Evolutionary conservation across 2,329 filamentous ascomycete species (phyloP).

Genomic region (Penicillium brasilianum): DNA sequence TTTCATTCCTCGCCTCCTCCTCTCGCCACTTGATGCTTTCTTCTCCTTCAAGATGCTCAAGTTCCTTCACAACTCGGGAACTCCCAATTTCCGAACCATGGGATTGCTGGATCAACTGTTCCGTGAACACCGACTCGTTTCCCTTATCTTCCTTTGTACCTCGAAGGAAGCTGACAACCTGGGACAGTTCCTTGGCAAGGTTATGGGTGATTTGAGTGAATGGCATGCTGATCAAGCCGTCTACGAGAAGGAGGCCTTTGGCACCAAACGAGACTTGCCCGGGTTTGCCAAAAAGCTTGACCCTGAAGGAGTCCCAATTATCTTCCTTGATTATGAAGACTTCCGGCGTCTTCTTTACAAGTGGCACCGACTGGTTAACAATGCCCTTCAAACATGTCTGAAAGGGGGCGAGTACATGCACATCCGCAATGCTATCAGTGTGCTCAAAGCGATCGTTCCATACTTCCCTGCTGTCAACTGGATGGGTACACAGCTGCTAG

Average conservation of each 20-base stretch:
- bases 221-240: slow-evolving; percentile 81
- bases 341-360: slow-evolving; percentile 85
- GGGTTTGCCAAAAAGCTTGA: slow-evolving; percentile 81
- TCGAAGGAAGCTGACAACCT: slow-evolving; percentile 90
- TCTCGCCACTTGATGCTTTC: slow-evolving; percentile 86
- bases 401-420: slow-evolving; percentile 92
- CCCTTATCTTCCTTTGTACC: slow-evolving; percentile 86
- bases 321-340: slow-evolving; percentile 79
- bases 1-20: slow-evolving; percentile 81
- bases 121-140: slow-evolving; percentile 76
- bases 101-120: slow-evolving; percentile 85
- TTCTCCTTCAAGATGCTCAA: slow-evolving; percentile 87
- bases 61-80: slow-evolving; percentile 81
- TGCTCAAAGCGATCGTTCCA: slow-evolving; percentile 79
- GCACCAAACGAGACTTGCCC: slow-evolving; percentile 66
- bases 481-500: slow-evolving; percentile 66
- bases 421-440: slow-evolving; percentile 90
- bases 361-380: slow-evolving; percentile 85
- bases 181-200: slow-evolving; percentile 85
- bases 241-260: slow-evolving; percentile 84
- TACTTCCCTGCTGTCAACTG: slow-evolving; percentile 89
- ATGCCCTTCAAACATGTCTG: slow-evolving; percentile 80
- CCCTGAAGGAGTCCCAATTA: slow-evolving; percentile 70
- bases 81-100: slow-evolving; percentile 84
- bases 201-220: slow-evolving; percentile 75